Conservation (phyloP, 2,329 filamentous ascomycete species). For the Helotiales sp. region DNA sequence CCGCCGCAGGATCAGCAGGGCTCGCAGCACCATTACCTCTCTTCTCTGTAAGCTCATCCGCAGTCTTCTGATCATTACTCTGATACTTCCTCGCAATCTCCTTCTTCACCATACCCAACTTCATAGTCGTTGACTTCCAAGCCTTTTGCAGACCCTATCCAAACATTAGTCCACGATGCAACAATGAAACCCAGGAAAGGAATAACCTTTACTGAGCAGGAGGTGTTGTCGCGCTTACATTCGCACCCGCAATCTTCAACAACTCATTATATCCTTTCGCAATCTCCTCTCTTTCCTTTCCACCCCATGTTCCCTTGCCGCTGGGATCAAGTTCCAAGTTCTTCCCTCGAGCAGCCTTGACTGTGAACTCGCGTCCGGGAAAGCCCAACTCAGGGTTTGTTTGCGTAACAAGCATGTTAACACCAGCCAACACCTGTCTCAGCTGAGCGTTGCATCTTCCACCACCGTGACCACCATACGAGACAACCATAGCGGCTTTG, state of each 20-base stretch:
- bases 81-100: not conserved
- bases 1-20: not conserved
- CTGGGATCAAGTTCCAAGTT: not conserved
- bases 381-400: conserved; percentile 35
- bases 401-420: conserved; percentile 38
- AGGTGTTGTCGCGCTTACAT: not conserved
- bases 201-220: not conserved
- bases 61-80: not conserved
- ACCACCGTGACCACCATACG: conserved; percentile 45
- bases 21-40: no score
- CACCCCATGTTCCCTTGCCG: not conserved
- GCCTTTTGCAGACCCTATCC: not conserved
- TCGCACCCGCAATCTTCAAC: not conserved
- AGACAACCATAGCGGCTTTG: conserved; percentile 46
- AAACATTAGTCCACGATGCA: not conserved
- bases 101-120: not conserved
- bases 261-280: not conserved
- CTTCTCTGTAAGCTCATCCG: not conserved
- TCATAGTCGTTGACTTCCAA: not conserved
- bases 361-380: conserved; percentile 8
- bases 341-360: not conserved
- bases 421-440: conserved; percentile 35
- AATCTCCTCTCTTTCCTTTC: not conserved
- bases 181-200: not conserved
- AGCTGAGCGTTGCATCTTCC: conserved; percentile 39